Conservation (phyloP, 1,284 basidiomycete species). For the Entoloma clypeatum region DNA sequence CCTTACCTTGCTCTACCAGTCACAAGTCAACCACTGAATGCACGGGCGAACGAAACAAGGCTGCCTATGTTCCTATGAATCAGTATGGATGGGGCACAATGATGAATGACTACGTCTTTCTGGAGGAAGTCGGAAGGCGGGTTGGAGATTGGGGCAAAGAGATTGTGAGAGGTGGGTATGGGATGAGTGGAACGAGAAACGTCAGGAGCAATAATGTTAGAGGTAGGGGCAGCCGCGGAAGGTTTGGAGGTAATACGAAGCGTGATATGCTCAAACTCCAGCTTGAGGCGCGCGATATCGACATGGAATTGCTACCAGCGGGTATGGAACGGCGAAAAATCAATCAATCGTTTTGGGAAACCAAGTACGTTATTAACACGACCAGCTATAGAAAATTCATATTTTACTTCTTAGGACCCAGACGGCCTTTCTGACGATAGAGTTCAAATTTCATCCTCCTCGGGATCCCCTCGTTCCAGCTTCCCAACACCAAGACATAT, state of each 20-base stretch:
- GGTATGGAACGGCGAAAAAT: slow-evolving; percentile 79
- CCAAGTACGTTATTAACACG: slow-evolving; percentile 52
- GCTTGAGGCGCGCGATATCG: slow-evolving; percentile 62
- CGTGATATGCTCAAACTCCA: slow-evolving; percentile 62
- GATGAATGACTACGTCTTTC: slow-evolving; percentile 81
- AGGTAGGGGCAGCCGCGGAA: slow-evolving; percentile 21
- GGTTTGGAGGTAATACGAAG: slow-evolving; percentile 39
- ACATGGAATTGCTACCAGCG: slow-evolving; percentile 70
- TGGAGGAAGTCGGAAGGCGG: slow-evolving; percentile 76
- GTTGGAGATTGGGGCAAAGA: slow-evolving; percentile 70
- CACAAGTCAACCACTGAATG: slow-evolving; percentile 71
- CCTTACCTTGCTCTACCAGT: slow-evolving; percentile 61
- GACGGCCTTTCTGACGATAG: slow-evolving; percentile 67
- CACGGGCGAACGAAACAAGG: slow-evolving; percentile 71
- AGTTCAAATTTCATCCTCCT: slow-evolving; percentile 61
- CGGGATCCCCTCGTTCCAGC: slow-evolving; percentile 38
- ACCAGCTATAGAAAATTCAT: slow-evolving; percentile 3
- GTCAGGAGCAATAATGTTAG: slow-evolving; percentile 15
- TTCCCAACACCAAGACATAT: slow-evolving; percentile 33
- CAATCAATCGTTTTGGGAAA: slow-evolving; percentile 81
- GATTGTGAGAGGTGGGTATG: slow-evolving; percentile 55
- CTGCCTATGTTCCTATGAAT: slow-evolving; percentile 74
- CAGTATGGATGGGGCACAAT: slow-evolving; percentile 76
- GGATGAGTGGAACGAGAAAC: slow-evolving; percentile 26
- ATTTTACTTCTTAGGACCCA: slow-evolving; percentile 45